Conservation (phyloP, 176 grass and related monocot species). For the Oryza rufipogon region DNA sequence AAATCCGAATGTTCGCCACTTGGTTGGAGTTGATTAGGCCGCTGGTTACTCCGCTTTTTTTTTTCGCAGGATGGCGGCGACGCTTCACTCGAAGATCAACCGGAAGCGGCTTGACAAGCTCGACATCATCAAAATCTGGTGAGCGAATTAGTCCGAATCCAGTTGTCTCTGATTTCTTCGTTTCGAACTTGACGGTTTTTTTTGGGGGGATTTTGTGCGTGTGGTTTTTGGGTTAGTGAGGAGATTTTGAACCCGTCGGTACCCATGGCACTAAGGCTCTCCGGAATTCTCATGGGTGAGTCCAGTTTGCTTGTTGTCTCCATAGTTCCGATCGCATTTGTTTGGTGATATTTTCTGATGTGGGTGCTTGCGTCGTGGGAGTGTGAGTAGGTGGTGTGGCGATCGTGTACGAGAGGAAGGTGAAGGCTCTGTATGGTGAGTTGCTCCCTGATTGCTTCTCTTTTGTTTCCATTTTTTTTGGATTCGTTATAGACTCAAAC, state of each 20-base stretch:
- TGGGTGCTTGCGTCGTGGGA: neutral
- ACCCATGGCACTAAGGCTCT: conserved; percentile 92
- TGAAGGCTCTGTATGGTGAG: conserved; percentile 81
- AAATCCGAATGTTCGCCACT: neutral
- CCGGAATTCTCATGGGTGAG: conserved; percentile 96
- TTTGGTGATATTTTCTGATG: neutral
- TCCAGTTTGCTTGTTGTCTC: neutral
- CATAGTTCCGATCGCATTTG: neutral
- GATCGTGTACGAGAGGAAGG: conserved; percentile 95
- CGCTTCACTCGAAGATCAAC: conserved; percentile 83
- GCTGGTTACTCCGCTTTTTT: neutral
- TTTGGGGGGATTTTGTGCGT: neutral
- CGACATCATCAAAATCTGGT: conserved; percentile 97
- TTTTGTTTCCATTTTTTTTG: neutral
- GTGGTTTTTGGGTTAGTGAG: conserved; percentile 51
- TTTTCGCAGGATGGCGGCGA: conserved; percentile 83
- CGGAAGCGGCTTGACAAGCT: conserved; percentile 80
- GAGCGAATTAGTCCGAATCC: neutral
- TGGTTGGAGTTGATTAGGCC: neutral
- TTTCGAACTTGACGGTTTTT: neutral
- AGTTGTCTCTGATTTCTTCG: neutral
- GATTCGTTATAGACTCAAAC: neutral
- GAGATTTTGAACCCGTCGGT: conserved; percentile 92
- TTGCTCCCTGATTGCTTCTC: neutral
- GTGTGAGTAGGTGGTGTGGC: conserved; percentile 80